Evolutionary conservation across 805 yeast genomes (phyloP).

Genomic region (Teunomyces funiuensis): DNA sequence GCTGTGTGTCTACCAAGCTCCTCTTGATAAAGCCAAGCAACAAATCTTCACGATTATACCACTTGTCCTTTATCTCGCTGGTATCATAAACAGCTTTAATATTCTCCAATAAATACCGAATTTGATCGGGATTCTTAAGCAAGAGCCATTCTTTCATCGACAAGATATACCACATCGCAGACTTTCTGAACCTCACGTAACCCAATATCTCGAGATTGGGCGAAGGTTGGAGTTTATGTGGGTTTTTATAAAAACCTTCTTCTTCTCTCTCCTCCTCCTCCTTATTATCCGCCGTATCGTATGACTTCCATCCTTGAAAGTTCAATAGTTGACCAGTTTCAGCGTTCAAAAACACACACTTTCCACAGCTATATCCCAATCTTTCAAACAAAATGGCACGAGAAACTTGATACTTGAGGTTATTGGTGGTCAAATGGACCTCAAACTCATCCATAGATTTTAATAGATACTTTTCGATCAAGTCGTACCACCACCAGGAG

Average conservation of each 20-base stretch:
- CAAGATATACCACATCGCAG: constrained; percentile 72
- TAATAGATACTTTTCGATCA: constrained; percentile 45
- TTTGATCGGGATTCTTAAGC: constrained; percentile 27
- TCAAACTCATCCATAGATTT: constrained; percentile 46
- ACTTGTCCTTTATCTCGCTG: constrained; percentile 16
- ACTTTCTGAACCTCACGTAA: constrained; percentile 64
- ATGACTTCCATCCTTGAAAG: constrained; percentile 2
- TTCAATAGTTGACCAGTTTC: constrained; percentile 4
- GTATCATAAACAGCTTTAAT: constrained; percentile 21
- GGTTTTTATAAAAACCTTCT: constrained; percentile 33
- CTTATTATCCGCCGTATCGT: not conserved
- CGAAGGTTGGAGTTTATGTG: constrained; percentile 31
- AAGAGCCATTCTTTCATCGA: constrained; percentile 69
- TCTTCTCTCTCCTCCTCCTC: constrained; percentile 17
- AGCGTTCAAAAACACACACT: constrained; percentile 22
- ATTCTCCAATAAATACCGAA: constrained; percentile 25
- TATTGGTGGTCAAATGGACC: constrained; percentile 36
- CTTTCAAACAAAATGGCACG: constrained; percentile 45
- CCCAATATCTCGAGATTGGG: constrained; percentile 47
- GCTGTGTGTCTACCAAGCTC: not conserved
- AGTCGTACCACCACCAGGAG: constrained; percentile 47
- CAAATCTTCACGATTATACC: constrained; percentile 36
- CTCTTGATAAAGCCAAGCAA: constrained; percentile 24
- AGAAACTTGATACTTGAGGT: constrained; percentile 47
- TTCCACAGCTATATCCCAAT: constrained; percentile 49